A percentile compares a stretch with the other conserved stretches of the same genome.
Conservation (phyloP, 176 grass and related monocot species). For the Bolboschoenus planiculmis region DNA sequence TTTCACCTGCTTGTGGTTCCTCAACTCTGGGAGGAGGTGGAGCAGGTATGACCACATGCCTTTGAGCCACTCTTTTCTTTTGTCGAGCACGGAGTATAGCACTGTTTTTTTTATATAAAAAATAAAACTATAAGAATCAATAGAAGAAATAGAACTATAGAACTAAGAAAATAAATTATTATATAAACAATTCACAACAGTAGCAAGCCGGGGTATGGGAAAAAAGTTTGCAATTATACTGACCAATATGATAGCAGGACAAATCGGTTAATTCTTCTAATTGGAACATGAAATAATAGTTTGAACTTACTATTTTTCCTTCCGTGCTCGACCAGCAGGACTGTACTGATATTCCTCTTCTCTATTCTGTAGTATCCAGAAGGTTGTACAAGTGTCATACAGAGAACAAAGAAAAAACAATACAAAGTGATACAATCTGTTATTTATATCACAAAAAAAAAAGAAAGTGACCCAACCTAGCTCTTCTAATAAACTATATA, state of each 20-base stretch:
- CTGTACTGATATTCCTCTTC: conserved; percentile 68
- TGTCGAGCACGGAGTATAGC: conserved; percentile 69
- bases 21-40: neutral
- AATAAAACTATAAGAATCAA: conserved; percentile 3
- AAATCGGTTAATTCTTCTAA: neutral
- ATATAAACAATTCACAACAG: neutral
- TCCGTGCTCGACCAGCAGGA: conserved; percentile 57
- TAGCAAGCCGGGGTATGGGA: neutral
- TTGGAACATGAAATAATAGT: neutral
- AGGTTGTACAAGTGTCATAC: conserved; percentile 10
- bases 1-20: neutral
- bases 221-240: neutral
- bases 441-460: neutral
- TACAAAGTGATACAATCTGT: neutral
- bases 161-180: neutral
- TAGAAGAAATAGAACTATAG: neutral
- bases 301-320: conserved; percentile 88
- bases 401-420: neutral
- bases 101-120: conserved; percentile 48
- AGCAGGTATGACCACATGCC: conserved; percentile 7
- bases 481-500: neutral
- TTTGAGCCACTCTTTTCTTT: conserved; percentile 75
- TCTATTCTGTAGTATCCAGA: conserved; percentile 51
- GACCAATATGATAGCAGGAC: neutral
- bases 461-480: neutral